phyloP scores from a whole-genome alignment of 345 rosid species.

The Corchorus capsularis region DNA sequence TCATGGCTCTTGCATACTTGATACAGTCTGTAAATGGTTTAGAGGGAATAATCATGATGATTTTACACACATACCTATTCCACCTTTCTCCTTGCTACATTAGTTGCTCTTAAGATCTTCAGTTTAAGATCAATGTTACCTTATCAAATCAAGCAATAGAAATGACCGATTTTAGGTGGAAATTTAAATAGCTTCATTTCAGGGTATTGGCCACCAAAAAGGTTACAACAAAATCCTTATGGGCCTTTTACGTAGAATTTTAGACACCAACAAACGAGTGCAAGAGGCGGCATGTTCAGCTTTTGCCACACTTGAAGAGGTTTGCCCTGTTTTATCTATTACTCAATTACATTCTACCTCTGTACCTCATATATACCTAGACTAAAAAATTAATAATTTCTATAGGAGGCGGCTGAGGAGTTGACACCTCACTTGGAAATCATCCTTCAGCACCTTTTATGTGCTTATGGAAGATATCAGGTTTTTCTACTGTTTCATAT shows the following conservation, averaged over 20 bases:
- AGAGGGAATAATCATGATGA: background rate
- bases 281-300: conserved; percentile 99
- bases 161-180: background rate
- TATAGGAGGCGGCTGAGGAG: conserved; percentile 87
- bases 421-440: conserved; percentile 76
- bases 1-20: background rate
- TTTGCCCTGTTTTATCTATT: conserved; percentile 22
- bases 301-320: conserved; percentile 97
- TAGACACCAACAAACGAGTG: conserved; percentile 90
- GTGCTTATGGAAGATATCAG: conserved; percentile 99
- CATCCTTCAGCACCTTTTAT: conserved; percentile 90
- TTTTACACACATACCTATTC: background rate
- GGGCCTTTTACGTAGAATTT: conserved; percentile 77
- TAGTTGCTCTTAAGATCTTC: background rate
- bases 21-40: background rate
- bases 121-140: background rate
- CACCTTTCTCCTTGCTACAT: background rate
- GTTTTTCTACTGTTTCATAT: conserved; percentile 29
- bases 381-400: conserved; percentile 18
- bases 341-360: background rate
- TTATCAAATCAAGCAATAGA: background rate
- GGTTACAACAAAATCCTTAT: conserved; percentile 77
- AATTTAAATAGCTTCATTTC: conserved; percentile 19
- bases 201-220: conserved; percentile 70
- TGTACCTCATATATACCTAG: conserved; percentile 17